These are phyloP conservation scores for Vigna mungo DNA, from an alignment of 306 rosid genomes.

Conservation along the genomic window DNA sequence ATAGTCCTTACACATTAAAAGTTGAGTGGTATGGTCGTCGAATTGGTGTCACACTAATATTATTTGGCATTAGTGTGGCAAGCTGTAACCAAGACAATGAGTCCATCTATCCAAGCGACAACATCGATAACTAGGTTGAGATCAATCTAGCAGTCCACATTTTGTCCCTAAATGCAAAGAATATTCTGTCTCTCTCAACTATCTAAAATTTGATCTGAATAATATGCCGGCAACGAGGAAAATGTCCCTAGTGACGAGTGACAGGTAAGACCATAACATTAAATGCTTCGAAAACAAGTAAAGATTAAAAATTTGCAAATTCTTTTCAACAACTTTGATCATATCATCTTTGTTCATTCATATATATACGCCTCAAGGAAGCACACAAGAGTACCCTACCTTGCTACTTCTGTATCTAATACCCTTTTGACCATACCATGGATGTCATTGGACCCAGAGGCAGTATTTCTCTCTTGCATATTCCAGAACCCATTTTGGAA, in stretches of 20 bases:
- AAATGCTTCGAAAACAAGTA: neutral
- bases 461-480: slow-evolving; percentile 55
- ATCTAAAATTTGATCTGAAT: neutral
- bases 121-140: neutral
- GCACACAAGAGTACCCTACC: neutral
- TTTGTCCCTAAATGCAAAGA: too few species aligned
- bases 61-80: neutral
- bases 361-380: neutral
- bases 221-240: neutral
- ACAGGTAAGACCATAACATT: neutral
- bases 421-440: slow-evolving; percentile 8
- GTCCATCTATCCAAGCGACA: neutral
- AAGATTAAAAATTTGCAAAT: neutral
- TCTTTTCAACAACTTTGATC: neutral
- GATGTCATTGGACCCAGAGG: slow-evolving; percentile 43
- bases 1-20: too few species aligned
- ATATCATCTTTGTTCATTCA: neutral
- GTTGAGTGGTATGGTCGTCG: too few species aligned
- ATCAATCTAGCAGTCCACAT: too few species aligned
- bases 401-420: neutral
- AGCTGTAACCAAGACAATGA: neutral
- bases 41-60: neutral
- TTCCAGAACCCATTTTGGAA: slow-evolving; percentile 66
- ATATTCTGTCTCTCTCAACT: too few species aligned
- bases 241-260: neutral